Evolutionary conservation across 306 rosid genomes (phyloP), one percentile per base, ranked within the genome.

Genomic region (Mucuna pruriens): DNA sequence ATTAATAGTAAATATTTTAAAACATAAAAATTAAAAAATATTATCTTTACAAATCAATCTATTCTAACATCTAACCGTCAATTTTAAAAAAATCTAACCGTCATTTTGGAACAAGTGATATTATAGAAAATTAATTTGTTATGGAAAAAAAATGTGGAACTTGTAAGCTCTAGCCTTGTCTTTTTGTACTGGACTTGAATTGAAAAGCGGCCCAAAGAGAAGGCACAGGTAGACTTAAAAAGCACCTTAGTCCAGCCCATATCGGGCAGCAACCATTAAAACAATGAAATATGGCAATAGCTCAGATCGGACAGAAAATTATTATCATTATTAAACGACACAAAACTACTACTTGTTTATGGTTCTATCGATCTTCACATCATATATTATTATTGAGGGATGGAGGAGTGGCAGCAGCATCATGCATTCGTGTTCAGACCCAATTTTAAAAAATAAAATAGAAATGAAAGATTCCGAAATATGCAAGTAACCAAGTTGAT

Each of bases 401-500:
- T n/a, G n/a, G n/a, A n/a, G n/a, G n/a, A n/a, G n/a, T n/a, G n/a
- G n/a, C n/a, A n/a, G n/a, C n/a, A n/a, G n/a, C n/a, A n/a, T n/a
- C 13, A 5, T 51, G 52, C n/a, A 16, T 52, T 36, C 20, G 22
- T 46, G 74, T 33, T 48, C 5, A 58, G 46, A 42, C 2, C 19
- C 4, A 75, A 76, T 11, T 49, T n/a, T n/a, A n/a, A n/a, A 16
- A 4, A 25, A 61, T 22, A 63, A 23, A 26, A 17, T 10, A 33
- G 49, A 9, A 25, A 26, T 25, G 15, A 46, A 46, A 10, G 39
- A 45, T 58, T 57, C 1, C 13, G 25, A 48, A 16, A 48, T 33
- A 22, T 48, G 74, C 65, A 80, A 71, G 84, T 2, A 61, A 80
- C 55, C 84, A 44, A 71, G 54, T 81, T 74, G 61, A 17, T 15